Evolutionary conservation across 2,329 filamentous ascomycete genomes (phyloP).

Genomic region (Paramyrothecium roridum): DNA sequence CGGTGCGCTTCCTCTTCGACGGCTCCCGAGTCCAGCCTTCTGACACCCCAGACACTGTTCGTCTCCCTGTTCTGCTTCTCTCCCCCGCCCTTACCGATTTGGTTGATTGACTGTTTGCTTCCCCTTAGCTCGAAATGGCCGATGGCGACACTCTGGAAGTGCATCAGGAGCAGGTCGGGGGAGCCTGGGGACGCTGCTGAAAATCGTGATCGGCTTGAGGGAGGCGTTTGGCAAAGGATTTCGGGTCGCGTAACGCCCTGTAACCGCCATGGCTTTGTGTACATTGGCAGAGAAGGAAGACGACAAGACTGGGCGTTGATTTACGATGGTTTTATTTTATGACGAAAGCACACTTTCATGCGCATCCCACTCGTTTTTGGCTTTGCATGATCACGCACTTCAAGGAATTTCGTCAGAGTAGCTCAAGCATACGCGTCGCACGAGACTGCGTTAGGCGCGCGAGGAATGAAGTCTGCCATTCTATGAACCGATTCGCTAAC

Average conservation of each 20-base stretch:
- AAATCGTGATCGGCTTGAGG: slow-evolving; percentile 2
- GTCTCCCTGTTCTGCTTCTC: slow-evolving; percentile 31
- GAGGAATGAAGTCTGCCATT: too few relatives aligned
- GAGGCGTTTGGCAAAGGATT: slow-evolving; percentile 7
- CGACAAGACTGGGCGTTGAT: slow-evolving; percentile 15
- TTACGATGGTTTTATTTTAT: slow-evolving; percentile 13
- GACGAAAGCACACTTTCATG: not conserved
- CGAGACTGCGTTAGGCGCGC: too few relatives aligned
- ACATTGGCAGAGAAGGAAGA: slow-evolving; percentile 13
- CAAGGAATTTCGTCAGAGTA: too few relatives aligned
- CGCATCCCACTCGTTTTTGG: too few relatives aligned
- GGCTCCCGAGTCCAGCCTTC: slow-evolving; percentile 86
- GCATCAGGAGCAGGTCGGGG: slow-evolving; percentile 96
- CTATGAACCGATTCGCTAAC: too few relatives aligned
- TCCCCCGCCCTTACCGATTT: not conserved
- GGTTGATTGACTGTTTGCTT: slow-evolving; percentile 8
- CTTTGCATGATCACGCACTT: too few relatives aligned
- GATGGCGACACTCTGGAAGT: slow-evolving; percentile 97
- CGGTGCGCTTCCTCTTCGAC: slow-evolving; percentile 93
- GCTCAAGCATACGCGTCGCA: too few relatives aligned
- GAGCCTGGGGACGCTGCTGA: slow-evolving; percentile 31
- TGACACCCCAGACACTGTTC: slow-evolving; percentile 88
- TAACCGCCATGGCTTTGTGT: slow-evolving; percentile 14
- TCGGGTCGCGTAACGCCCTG: slow-evolving; percentile 11
- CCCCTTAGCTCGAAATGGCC: slow-evolving; percentile 81